phyloP scores from a whole-genome alignment of 2,329 filamentous ascomycete species.

The Aureobasidium zeae region DNA sequence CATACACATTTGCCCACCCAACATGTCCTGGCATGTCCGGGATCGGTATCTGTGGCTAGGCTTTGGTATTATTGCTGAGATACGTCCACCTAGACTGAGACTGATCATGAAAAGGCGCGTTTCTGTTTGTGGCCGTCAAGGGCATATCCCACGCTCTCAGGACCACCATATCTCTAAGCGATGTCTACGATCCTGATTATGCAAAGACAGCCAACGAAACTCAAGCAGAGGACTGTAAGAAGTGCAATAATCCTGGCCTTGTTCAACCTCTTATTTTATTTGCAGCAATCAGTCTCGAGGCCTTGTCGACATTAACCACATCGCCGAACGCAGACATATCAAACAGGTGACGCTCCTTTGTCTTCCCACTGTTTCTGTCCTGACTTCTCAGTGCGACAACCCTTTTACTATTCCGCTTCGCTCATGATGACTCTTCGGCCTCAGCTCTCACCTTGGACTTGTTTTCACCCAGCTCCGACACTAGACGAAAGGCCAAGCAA shows the following conservation, averaged over 20 bases:
- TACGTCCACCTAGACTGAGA: background rate
- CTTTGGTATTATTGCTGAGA: conserved; percentile 30
- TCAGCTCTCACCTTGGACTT: conserved; percentile 26
- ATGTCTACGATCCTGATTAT: conserved; percentile 64
- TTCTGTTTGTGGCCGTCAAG: conserved; percentile 50
- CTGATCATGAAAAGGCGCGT: conserved; percentile 33
- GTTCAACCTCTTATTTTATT: no score
- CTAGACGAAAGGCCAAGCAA: conserved; percentile 21
- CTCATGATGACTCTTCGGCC: conserved; percentile 5
- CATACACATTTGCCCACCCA: no score
- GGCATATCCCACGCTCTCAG: conserved; percentile 51
- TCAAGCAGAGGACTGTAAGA: conserved; percentile 21
- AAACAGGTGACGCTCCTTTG: conserved; percentile 18
- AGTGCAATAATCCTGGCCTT: background rate
- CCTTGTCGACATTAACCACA: conserved; percentile 33
- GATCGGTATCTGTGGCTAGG: conserved; percentile 41
- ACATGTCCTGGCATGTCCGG: conserved; percentile 31
- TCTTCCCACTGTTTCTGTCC: background rate
- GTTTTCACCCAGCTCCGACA: conserved; percentile 30
- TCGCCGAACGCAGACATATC: conserved; percentile 37
- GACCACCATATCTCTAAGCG: conserved; percentile 53
- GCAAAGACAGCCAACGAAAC: conserved; percentile 60
- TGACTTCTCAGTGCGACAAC: conserved; percentile 20
- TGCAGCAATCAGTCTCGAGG: conserved; percentile 33
- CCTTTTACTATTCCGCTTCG: conserved; percentile 23